Evolutionary conservation across 495 filamentous ascomycete species (phyloP).

Genomic region (Astrocystis sublimbata): DNA sequence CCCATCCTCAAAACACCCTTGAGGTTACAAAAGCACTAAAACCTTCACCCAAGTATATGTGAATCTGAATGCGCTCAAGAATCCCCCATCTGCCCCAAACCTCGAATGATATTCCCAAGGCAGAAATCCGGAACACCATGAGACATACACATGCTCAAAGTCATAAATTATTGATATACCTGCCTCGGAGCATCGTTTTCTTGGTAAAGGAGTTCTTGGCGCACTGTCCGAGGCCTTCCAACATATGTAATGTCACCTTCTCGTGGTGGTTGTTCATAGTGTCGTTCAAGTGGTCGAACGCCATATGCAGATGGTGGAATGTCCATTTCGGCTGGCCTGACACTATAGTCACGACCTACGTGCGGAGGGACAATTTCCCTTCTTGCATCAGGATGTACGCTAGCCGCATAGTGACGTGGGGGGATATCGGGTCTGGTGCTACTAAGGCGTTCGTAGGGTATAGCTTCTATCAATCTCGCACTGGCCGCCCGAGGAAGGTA

Average conservation of each 20-base stretch:
- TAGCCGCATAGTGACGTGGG: constrained; percentile 43
- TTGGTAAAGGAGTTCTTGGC: constrained; percentile 40
- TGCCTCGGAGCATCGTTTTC: constrained; percentile 37
- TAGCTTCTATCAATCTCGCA: constrained; percentile 52
- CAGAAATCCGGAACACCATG: not conserved
- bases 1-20: not conserved
- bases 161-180: constrained; percentile 37
- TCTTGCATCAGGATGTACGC: constrained; percentile 41
- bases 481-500: constrained; percentile 59
- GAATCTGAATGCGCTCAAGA: not conserved
- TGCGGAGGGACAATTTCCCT: constrained; percentile 38
- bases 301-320: constrained; percentile 37
- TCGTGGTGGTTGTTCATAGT: constrained; percentile 39
- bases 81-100: not conserved
- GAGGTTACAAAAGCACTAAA: not conserved
- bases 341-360: constrained; percentile 45
- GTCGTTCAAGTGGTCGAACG: constrained; percentile 39
- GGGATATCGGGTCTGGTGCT: constrained; percentile 53
- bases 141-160: constrained; percentile 3
- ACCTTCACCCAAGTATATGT: not conserved
- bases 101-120: not conserved
- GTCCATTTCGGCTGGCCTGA: constrained; percentile 37
- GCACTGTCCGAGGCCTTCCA: constrained; percentile 40
- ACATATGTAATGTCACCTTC: constrained; percentile 51
- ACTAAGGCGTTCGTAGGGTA: constrained; percentile 53